phyloP scores from a whole-genome alignment of 2,329 filamentous ascomycete species.

The Hymenoscyphus occultus region DNA sequence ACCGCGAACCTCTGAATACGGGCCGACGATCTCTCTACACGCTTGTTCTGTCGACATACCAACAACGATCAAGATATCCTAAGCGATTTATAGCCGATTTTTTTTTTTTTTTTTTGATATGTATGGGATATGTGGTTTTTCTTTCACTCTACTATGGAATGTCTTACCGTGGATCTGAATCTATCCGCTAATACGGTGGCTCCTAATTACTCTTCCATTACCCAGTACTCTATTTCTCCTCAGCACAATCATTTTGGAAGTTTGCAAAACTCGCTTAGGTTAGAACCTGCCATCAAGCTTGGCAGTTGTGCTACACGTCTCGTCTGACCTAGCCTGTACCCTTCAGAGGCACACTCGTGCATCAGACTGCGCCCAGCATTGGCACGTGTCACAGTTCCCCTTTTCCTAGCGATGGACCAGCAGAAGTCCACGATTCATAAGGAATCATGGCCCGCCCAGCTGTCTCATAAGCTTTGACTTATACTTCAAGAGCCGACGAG shows the following conservation, averaged over 20 bases:
- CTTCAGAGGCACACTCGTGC: neutral
- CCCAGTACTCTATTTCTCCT: neutral
- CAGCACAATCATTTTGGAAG: neutral
- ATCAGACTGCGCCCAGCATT: constrained; percentile 18
- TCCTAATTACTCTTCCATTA: neutral
- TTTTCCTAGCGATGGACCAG: constrained; percentile 1
- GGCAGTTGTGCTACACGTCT: constrained; percentile 15
- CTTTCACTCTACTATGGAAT: neutral
- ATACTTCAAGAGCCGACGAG: neutral
- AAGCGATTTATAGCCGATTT: neutral
- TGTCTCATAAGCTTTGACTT: constrained; percentile 1
- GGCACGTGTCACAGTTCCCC: constrained; percentile 19
- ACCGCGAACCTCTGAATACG: neutral
- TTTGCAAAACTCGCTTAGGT: constrained; percentile 9
- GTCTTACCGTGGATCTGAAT: neutral
- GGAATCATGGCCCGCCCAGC: neutral
- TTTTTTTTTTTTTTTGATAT: neutral
- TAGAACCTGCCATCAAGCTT: neutral
- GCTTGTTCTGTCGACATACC: neutral
- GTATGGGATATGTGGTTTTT: neutral
- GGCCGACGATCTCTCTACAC: neutral
- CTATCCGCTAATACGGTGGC: neutral
- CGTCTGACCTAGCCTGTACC: constrained; percentile 10
- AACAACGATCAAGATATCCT: neutral
- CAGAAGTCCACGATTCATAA: neutral